These are phyloP conservation scores for Platanthera guangdongensis DNA, from an alignment of 106 monocot genomes.

Conservation along the genomic window DNA sequence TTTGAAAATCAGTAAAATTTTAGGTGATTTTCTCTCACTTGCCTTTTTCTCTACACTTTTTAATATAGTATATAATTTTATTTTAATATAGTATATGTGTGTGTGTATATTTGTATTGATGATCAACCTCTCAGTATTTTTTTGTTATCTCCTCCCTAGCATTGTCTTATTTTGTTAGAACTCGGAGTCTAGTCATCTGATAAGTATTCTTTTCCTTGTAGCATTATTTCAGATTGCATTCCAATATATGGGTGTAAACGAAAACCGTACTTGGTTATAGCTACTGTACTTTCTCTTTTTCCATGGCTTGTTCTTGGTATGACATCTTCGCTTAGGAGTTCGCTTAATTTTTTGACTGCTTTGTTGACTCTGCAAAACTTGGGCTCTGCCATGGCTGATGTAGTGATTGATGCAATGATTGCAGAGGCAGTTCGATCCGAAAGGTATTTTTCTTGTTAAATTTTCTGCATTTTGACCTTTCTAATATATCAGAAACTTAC, in stretches of 20 bases:
- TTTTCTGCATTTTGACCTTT: background rate
- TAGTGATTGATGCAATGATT: slow-evolving; percentile 89
- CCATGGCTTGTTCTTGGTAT: slow-evolving; percentile 65
- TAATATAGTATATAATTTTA: too few relatives aligned
- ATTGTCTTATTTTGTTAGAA: background rate
- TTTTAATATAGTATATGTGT: too few relatives aligned
- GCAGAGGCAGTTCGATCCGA: slow-evolving; percentile 71
- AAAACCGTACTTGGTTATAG: slow-evolving; percentile 60
- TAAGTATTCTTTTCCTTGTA: slow-evolving; percentile 13
- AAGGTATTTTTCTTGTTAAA: slow-evolving; percentile 19
- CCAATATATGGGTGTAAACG: slow-evolving; percentile 60
- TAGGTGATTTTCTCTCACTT: too few relatives aligned
- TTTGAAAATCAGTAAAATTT: too few relatives aligned
- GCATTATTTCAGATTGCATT: slow-evolving; percentile 75
- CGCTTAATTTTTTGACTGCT: slow-evolving; percentile 37
- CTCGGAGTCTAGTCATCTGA: background rate
- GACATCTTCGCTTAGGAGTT: slow-evolving; percentile 34
- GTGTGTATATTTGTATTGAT: background rate
- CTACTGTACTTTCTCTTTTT: slow-evolving; percentile 56
- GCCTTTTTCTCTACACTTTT: too few relatives aligned
- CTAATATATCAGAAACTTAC: slow-evolving; percentile 11
- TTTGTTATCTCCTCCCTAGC: background rate
- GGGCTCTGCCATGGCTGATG: slow-evolving; percentile 88
- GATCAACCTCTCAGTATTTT: background rate
- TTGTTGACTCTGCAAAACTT: slow-evolving; percentile 56